Evolutionary conservation across 202 grass and related monocot species (phyloP), one percentile per base, ranked within the genome.

Genomic region (Brachypodium distachyon): DNA sequence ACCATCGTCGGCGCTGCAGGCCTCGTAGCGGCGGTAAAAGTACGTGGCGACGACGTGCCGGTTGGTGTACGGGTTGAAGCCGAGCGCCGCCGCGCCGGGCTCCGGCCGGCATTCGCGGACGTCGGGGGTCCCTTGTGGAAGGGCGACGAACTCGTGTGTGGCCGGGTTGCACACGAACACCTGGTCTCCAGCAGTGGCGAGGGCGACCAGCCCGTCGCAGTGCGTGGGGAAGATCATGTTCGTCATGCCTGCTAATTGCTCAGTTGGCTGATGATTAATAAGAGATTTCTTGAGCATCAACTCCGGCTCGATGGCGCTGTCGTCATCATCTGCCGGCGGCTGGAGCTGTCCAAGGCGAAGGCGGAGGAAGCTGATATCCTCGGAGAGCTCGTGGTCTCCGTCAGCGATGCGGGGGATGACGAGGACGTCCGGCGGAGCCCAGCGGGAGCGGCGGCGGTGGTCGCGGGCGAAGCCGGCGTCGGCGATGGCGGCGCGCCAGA

Each of bases 161-260:
- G 50, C 60, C n/a, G 80, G 70, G 38, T 74, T 82, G 48, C 59
- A 66, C 1, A 82, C 70, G 47, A 66, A 47, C 1, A 82, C 6
- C 19, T 38, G 5, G 13, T 11, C 38, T 19, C 6, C 2, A 9
- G 9, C 0, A 3, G 61, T 57, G 3, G 49, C 19, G 60, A 82
- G 1, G 18, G 70, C 80, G 60, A 75, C 19, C 1, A 82, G 59
- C 19, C 70, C 55, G 67, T 72, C 54, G 22, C 78, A 81, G 55
- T 81, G 66, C 33, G 33, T 10, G 21, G 43, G 4, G 32, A 7
- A 0, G 67, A 72, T 5, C 9, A 0, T 6, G 41, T 49, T 17
- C 21, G 53, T 5, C 40, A 60, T 23, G n/a, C 12, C 40, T 23
- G 7, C 52, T n/a, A 39, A 6, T 9, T 9, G n/a, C n/a, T n/a